phyloP scores from a whole-genome alignment of 1,284 basidiomycete genomes.

The Vanrija pseudolonga region DNA sequence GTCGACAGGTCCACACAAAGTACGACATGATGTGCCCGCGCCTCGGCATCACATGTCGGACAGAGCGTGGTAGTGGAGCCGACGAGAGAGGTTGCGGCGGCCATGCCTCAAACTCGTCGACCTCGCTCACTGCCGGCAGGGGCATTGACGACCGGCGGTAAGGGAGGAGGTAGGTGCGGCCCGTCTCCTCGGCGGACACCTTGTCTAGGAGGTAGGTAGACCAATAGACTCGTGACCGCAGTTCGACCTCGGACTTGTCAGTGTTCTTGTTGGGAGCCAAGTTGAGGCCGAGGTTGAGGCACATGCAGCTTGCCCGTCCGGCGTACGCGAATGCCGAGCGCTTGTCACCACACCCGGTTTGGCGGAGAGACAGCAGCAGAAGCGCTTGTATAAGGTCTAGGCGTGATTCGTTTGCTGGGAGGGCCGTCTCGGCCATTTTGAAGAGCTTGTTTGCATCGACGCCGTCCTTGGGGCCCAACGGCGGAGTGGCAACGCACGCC shows the following conservation, averaged over 20 bases:
- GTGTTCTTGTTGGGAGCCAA: slow-evolving; percentile 22
- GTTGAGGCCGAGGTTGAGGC: slow-evolving; percentile 50
- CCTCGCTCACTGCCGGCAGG: slow-evolving; percentile 44
- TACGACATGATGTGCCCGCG: slow-evolving; percentile 34
- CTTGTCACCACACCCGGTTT: slow-evolving; percentile 51
- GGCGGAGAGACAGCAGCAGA: slow-evolving; percentile 48
- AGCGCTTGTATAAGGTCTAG: slow-evolving; percentile 46
- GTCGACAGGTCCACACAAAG: slow-evolving; percentile 40
- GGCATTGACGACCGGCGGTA: slow-evolving; percentile 47
- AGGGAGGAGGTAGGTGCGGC: slow-evolving; percentile 46
- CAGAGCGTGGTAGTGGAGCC: slow-evolving; percentile 18
- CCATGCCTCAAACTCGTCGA: slow-evolving; percentile 51
- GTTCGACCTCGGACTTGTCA: slow-evolving; percentile 35
- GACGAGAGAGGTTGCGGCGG: slow-evolving; percentile 32
- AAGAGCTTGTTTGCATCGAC: slow-evolving; percentile 62
- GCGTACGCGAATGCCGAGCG: slow-evolving; percentile 47
- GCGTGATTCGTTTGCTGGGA: slow-evolving; percentile 30
- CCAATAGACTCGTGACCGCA: slow-evolving; percentile 48
- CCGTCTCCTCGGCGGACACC: slow-evolving; percentile 50
- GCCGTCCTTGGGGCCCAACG: slow-evolving; percentile 57
- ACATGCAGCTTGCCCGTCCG: slow-evolving; percentile 48
- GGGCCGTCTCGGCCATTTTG: slow-evolving; percentile 32
- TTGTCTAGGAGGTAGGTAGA: slow-evolving; percentile 51
- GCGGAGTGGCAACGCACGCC: slow-evolving; percentile 29
- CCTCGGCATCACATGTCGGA: slow-evolving; percentile 25